Percentiles rank a stretch among this genome's conserved stretches.
Conservation (phyloP, 768 basidiomycete species). For the Podaxis mareebaensis region DNA sequence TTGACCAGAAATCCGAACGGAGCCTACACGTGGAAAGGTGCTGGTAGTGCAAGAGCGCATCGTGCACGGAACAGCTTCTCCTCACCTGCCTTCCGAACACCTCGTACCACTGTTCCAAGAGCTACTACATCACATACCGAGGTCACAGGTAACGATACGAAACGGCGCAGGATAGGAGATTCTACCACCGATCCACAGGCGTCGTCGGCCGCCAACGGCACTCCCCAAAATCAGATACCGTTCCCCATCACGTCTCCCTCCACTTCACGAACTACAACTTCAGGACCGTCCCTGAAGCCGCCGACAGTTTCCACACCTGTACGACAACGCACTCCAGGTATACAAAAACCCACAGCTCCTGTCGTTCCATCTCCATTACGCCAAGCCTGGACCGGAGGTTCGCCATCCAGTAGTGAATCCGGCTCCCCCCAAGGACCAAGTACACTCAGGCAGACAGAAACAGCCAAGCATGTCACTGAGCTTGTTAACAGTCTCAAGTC, state of each 20-base stretch:
- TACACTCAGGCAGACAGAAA: slow-evolving; percentile 53
- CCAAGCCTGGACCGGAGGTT: slow-evolving; percentile 63
- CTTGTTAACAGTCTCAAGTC: slow-evolving; percentile 73
- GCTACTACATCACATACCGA: slow-evolving; percentile 25
- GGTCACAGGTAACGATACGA: slow-evolving; percentile 42
- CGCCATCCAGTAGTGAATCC: slow-evolving; percentile 19
- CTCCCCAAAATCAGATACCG: slow-evolving; percentile 24
- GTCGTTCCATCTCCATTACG: slow-evolving; percentile 73
- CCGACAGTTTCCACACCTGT: slow-evolving; percentile 28
- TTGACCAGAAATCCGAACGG: slow-evolving; percentile 77
- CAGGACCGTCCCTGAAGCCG: slow-evolving; percentile 20
- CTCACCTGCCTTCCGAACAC: slow-evolving; percentile 71
- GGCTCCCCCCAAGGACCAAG: slow-evolving; percentile 6
- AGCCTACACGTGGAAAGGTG: slow-evolving; percentile 71
- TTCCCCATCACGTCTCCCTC: slow-evolving; percentile 37
- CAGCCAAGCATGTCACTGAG: slow-evolving; percentile 68
- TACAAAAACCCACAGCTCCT: slow-evolving; percentile 58
- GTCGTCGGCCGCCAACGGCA: slow-evolving; percentile 19
- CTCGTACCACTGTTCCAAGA: slow-evolving; percentile 41
- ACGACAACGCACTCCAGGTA: slow-evolving; percentile 42
- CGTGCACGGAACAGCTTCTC: slow-evolving; percentile 63
- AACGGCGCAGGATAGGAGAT: slow-evolving; percentile 60
- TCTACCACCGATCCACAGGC: slow-evolving; percentile 30
- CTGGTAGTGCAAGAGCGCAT: slow-evolving; percentile 61
- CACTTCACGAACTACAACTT: slow-evolving; percentile 26